phyloP scores from a whole-genome alignment of 2,329 filamentous ascomycete species.

The Alternaria longipes region DNA sequence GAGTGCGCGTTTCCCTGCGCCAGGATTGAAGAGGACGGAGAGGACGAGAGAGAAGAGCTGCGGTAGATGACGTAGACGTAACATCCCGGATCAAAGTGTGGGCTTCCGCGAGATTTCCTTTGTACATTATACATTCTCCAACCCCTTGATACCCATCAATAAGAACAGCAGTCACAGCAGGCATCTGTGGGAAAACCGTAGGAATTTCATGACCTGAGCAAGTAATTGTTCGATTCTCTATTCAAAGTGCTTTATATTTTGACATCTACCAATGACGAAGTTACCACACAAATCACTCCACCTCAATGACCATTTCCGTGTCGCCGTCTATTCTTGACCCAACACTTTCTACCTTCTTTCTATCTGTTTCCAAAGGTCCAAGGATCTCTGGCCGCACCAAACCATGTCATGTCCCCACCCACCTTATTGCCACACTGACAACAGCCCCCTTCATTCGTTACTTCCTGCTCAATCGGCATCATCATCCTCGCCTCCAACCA shows the following conservation, averaged over 20 bases:
- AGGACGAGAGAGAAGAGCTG: conserved; percentile 15
- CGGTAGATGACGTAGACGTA: background rate
- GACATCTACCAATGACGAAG: too few species aligned
- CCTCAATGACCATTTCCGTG: background rate
- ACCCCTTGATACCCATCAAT: background rate
- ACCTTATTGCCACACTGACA: conserved; percentile 28
- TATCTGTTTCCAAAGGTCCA: conserved; percentile 36
- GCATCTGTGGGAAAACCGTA: background rate
- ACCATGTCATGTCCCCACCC: conserved; percentile 21
- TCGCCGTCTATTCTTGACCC: background rate
- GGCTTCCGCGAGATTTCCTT: background rate
- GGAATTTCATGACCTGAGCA: too few species aligned
- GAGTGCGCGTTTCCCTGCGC: conserved; percentile 26
- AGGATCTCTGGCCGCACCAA: conserved; percentile 23
- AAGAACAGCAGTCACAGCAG: background rate
- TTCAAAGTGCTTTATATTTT: background rate
- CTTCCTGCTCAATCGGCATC: conserved; percentile 39
- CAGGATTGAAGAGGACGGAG: conserved; percentile 13
- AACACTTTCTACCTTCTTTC: background rate
- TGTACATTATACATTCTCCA: background rate
- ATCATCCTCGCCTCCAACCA: conserved; percentile 59
- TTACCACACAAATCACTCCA: too few species aligned
- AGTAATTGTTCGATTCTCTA: background rate
- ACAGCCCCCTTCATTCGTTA: conserved; percentile 39
- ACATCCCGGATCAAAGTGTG: background rate